A percentile compares a stretch with the other conserved stretches of the same genome.
phyloP scores from a whole-genome alignment of 768 basidiomycete genomes.

The Glaciozyma martinii region DNA sequence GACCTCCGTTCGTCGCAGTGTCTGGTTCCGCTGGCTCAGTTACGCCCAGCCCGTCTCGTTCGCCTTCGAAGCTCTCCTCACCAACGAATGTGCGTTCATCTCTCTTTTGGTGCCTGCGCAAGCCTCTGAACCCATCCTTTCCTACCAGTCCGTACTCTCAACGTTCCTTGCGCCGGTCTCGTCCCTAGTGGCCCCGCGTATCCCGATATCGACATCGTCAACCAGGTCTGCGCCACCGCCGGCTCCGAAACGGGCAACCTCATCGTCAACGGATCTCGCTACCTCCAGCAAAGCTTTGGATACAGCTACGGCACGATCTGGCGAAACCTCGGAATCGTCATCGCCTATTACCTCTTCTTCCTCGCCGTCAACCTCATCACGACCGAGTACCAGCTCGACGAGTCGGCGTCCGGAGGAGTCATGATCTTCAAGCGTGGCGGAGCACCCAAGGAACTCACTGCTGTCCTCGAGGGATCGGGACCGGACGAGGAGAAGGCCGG shows the following conservation, averaged over 20 bases:
- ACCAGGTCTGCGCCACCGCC: constrained; percentile 33
- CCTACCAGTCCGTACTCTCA: constrained; percentile 19
- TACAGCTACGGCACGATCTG: constrained; percentile 14
- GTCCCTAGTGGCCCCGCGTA: constrained; percentile 15
- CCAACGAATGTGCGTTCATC: constrained; percentile 19
- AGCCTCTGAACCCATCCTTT: constrained; percentile 6
- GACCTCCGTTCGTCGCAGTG: no score
- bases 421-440: constrained; percentile 34
- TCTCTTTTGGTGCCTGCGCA: background rate
- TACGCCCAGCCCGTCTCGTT: constrained; percentile 42
- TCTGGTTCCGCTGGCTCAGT: constrained; percentile 42
- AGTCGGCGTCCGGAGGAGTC: constrained; percentile 21
- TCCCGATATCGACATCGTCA: constrained; percentile 14
- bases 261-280: constrained; percentile 28
- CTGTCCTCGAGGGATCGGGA: constrained; percentile 18
- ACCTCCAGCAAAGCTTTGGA: constrained; percentile 26
- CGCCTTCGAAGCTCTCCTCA: constrained; percentile 27
- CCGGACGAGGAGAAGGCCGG: constrained; percentile 18
- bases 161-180: constrained; percentile 24
- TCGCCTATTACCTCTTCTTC: constrained; percentile 36
- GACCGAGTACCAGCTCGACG: constrained; percentile 37
- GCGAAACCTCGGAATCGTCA: constrained; percentile 17
- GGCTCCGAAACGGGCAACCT: constrained; percentile 28
- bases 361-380: constrained; percentile 35
- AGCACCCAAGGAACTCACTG: constrained; percentile 37